Base-by-base conservation (phyloP, 805 yeast species). In the Suhomyces prunicola region DNA sequence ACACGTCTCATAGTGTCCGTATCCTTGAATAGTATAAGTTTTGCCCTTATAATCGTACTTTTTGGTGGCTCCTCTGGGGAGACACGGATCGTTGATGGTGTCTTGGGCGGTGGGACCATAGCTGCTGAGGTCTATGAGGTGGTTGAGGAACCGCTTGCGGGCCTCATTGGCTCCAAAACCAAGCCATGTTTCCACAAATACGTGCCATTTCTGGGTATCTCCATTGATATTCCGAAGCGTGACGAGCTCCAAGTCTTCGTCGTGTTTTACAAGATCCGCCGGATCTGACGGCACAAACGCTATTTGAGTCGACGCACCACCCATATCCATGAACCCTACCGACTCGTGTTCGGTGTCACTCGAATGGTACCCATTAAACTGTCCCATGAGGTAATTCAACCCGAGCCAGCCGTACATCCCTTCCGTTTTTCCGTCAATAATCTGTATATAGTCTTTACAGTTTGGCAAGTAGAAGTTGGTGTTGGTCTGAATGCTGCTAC, bases 131-230 rank as follows among this genome's bases (percentile, higher is more conserved):
- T 61, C 53, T 13, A 87, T 76, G 50, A 88, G 65, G 47, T 81
- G 84, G 35, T 75, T 75, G 46, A 90, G 71, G 65, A 87, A 88
- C 55, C 98, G 74, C 51, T 75, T 78, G 42, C 96, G 76, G 8
- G 98, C 97, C 65, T 93, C 90, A 62, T 94, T 94, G 2, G 98
- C 98, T 10, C 99, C 99, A 71, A 90, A 94, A 0, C 98, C 98
- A 9, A 94, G 77, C 99, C 99, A 94, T 0, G 98, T 90, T 35
- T 94, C 87, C 5, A 94, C 97, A 72, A 91, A 94, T 0, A 94
- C 87, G 40, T 84, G 79, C 96, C 96, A 93, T 45, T 78, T 75
- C 57, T 87, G 91, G 1, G 81, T 60, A 2, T 77, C 77, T 23
- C 98, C 97, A 61, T 87, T 82, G 26, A 86, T 68, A 48, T 82